Evolutionary conservation across 352 stramenopile species (phyloP), one percentile per base, ranked within the genome.

Genomic region (Pythium folliculosum): DNA sequence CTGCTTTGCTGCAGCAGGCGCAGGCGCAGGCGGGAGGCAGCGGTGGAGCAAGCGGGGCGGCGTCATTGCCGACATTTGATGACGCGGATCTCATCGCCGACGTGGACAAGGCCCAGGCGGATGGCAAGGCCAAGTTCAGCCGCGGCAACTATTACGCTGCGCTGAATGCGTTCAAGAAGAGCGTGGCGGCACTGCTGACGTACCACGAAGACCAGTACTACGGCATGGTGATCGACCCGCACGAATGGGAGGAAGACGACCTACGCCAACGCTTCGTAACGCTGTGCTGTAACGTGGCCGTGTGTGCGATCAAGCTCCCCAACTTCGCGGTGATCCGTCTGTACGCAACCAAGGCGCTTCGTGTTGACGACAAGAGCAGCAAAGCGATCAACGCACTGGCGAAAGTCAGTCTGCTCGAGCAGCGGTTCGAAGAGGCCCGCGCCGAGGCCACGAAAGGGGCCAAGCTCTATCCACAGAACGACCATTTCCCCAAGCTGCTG

Each of bases 371-470:
- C 16, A 17, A 50, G 8, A 82, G 75, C 10, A 74, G 52, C 14
- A 95, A 95, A 62, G 85, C 87, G 1, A 60, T 91, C 55, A 92
- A 95, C 60, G 85, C 81, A 17, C 73, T 89, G 57, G 73, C 75
- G 17, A 94, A 92, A 70, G 30, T 89, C 43, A 71, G 84, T 27
- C 19, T 91, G n/a, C 69, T 91, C 55, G 80, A 94, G 56, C 76
- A 86, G 52, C 58, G 75, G 21, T 88, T 80, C 52, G 67, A 79
- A 3, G 85, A 90, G 6, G 82, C 85, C 2, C 59, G 63, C 9
- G 55, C 70, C 8, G 68, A 83, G 12, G 61, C 89, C 2, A 65
- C 77, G 22, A 72, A 60, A 27, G 85, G 81, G 5, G 54, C 87
- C 19, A 25, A 30, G 19, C 71, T 72, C 9, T 66, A 90, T 38